Percentiles rank a stretch among this genome's conserved stretches.
phyloP scores from a whole-genome alignment of 257 asterid genomes.

The Scutellaria barbata region DNA sequence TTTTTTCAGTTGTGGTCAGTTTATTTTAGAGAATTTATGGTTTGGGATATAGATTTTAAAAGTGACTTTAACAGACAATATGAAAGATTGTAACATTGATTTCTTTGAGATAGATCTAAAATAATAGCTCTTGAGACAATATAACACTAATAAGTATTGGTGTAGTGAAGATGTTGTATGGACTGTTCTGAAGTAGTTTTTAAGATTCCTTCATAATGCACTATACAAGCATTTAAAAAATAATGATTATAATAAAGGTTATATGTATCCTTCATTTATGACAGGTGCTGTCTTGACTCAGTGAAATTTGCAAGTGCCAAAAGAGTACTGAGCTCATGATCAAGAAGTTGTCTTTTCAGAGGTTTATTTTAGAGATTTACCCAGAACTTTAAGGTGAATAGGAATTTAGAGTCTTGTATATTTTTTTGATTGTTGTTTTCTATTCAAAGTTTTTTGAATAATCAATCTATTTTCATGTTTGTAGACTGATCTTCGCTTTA shows the following conservation, averaged over 20 bases:
- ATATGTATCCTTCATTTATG: not conserved
- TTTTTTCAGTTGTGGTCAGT: too few relatives aligned
- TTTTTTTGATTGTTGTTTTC: not conserved
- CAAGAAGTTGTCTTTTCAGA: constrained; percentile 82
- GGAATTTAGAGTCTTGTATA: not conserved
- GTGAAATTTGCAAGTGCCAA: constrained; percentile 78
- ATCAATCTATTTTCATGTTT: not conserved
- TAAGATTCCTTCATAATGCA: not conserved
- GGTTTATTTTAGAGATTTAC: constrained; percentile 82
- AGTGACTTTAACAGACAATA: too few relatives aligned
- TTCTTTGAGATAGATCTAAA: too few relatives aligned
- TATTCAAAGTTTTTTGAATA: not conserved
- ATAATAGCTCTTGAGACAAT: not conserved
- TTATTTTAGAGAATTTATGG: too few relatives aligned
- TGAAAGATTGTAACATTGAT: too few relatives aligned
- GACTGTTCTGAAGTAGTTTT: too few relatives aligned
- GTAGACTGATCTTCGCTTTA: constrained; percentile 84
- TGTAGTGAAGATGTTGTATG: not conserved
- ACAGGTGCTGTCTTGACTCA: constrained; percentile 15
- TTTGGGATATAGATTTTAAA: too few relatives aligned
- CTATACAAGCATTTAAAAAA: not conserved
- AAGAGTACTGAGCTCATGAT: constrained; percentile 81
- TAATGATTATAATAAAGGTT: not conserved
- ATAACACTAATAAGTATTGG: not conserved
- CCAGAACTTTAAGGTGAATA: constrained; percentile 71